Conservation (phyloP, 176 grass and related monocot species). For the Eragrostis curvula region DNA sequence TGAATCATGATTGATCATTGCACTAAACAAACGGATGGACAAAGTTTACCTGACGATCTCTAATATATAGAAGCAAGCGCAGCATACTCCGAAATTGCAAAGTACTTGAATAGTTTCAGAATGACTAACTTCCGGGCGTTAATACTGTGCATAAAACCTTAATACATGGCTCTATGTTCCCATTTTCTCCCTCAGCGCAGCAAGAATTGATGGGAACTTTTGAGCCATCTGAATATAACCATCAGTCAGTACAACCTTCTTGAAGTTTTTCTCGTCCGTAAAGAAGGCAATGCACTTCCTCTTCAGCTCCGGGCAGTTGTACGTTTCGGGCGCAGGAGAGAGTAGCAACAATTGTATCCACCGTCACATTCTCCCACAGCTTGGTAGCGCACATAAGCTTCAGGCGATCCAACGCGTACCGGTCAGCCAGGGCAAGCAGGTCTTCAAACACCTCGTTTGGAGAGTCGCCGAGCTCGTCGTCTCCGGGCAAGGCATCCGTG, state of each 20-base stretch:
- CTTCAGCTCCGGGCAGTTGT: constrained; percentile 52
- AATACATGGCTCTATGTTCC: too few species aligned
- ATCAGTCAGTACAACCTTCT: constrained; percentile 27
- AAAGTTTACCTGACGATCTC: too few species aligned
- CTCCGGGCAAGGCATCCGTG: constrained; percentile 38
- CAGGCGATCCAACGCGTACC: constrained; percentile 51
- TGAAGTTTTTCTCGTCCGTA: constrained; percentile 39
- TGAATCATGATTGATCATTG: too few species aligned
- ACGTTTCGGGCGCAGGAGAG: constrained; percentile 50
- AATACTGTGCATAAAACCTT: too few species aligned
- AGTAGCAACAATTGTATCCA: constrained; percentile 28
- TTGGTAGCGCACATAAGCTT: constrained; percentile 46
- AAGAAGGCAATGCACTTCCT: constrained; percentile 51
- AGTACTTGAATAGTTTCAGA: too few species aligned
- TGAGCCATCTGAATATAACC: constrained; percentile 3
- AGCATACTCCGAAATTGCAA: too few species aligned
- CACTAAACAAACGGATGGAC: too few species aligned
- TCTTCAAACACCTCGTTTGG: not conserved
- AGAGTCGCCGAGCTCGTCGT: not conserved
- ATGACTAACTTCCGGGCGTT: too few species aligned
- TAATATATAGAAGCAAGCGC: too few species aligned
- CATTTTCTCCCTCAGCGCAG: not conserved
- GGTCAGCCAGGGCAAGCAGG: constrained; percentile 51
- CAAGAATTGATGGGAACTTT: constrained; percentile 10
- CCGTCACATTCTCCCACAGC: constrained; percentile 27